Conservation (phyloP, 441 rosid species). For the Gossypium gossypioides region DNA sequence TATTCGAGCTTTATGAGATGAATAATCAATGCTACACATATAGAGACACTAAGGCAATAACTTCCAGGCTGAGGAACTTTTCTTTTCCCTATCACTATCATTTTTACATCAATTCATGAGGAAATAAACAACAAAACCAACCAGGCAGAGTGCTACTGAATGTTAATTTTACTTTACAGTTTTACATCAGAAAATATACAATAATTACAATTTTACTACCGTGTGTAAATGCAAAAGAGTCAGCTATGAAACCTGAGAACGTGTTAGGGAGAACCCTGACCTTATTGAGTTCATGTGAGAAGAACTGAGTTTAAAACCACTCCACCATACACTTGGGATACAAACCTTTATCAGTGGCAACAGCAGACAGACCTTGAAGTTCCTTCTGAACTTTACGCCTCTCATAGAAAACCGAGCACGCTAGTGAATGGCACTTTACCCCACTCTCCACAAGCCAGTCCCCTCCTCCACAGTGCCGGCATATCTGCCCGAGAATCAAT, state of each 20-base stretch:
- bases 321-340: conserved; percentile 76
- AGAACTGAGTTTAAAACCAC: conserved; percentile 55
- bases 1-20: too few relatives aligned
- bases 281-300: not conserved
- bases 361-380: conserved; percentile 49
- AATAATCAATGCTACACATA: too few relatives aligned
- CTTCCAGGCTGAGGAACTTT: not conserved
- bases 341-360: conserved; percentile 52
- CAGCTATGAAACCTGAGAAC: not conserved
- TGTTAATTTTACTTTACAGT: not conserved
- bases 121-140: not conserved
- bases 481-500: conserved; percentile 47
- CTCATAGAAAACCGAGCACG: conserved; percentile 85
- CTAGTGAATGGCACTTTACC: conserved; percentile 76
- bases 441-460: conserved; percentile 87
- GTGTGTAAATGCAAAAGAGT: not conserved
- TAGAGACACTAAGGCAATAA: too few relatives aligned
- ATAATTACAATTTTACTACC: not conserved
- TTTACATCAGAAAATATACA: not conserved
- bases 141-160: not conserved
- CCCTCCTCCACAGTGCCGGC: conserved; percentile 92
- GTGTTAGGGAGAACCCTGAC: not conserved
- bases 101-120: not conserved
- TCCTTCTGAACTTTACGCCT: conserved; percentile 79
- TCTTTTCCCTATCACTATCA: not conserved